Evolutionary conservation across 495 filamentous ascomycete species (phyloP), one percentile per base, ranked within the genome.

Genomic region (Glonium stellatum): DNA sequence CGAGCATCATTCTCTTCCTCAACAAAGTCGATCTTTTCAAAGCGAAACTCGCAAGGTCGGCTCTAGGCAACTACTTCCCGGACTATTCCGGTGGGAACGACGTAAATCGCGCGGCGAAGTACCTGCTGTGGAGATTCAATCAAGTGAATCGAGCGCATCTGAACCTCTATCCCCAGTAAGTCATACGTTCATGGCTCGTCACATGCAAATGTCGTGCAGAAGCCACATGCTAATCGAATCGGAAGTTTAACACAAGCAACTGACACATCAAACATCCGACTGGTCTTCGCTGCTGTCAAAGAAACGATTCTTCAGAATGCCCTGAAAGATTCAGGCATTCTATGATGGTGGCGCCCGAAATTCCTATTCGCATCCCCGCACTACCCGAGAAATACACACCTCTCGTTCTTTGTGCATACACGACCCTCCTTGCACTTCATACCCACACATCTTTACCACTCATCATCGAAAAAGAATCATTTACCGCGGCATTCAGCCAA

Each of bases 1-100:
- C 93, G 23, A 96, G 90, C 73, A 98, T 98, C 71, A 97, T 97
- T 70, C 80, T 98, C 25, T 97, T 97, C 78, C 79, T 98, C 53
- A 97, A 97, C 77, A 98, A 98, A 74, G 95, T 98, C 56, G 95
- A 97, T 79, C 82, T 97, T 59, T 98, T 98, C 83, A 90, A 91
- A 68, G 82, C 87, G 67, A 98, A 97, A 71, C 84, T 98, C 46
- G 87, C 85, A 39, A 83, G 90, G 61, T 95, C 89, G 44, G 90
- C 95, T 0, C 75, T 98, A 51, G 86, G 84, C 61, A 95, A 89
- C 69, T 97, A 96, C 72, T 98, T 98, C 71, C 93, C 93, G 0
- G 93, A 98, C 73, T 98, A 98, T 70, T 93, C 90, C 13, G 93
- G 93, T 19, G 93, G 93, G 21, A 93, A 93, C 73, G 93, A 98